These are phyloP conservation scores for Exobasidium rhododendri DNA, from an alignment of 1,284 basidiomycete species.

Conservation along the genomic window DNA sequence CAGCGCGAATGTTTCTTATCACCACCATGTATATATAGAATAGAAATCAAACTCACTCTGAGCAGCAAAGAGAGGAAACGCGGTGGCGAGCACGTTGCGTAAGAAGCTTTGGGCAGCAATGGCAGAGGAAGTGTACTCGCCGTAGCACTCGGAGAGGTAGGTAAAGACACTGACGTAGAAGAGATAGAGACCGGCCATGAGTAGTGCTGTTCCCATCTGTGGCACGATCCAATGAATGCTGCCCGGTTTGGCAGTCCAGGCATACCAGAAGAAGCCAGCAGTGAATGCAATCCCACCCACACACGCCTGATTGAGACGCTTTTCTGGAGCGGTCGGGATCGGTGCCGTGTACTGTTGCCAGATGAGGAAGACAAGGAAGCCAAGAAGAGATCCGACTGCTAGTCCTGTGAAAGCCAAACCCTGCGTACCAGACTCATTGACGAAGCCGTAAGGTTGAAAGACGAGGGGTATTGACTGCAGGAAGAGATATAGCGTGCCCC, in stretches of 20 bases:
- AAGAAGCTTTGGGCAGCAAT: slow-evolving; percentile 72
- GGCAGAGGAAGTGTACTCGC: slow-evolving; percentile 70
- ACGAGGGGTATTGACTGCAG: slow-evolving; percentile 47
- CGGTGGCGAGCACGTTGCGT: slow-evolving; percentile 57
- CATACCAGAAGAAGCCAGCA: slow-evolving; percentile 38
- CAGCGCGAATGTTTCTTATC: too few relatives aligned
- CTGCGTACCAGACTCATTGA: slow-evolving; percentile 29
- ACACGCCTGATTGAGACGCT: slow-evolving; percentile 57
- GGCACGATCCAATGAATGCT: slow-evolving; percentile 9
- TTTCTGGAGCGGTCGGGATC: slow-evolving; percentile 48
- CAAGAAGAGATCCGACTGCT: slow-evolving; percentile 56
- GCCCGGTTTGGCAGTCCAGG: slow-evolving; percentile 47
- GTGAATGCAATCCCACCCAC: slow-evolving; percentile 29
- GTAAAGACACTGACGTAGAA: slow-evolving; percentile 30
- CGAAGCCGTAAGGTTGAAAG: slow-evolving; percentile 63
- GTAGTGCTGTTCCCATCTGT: slow-evolving; percentile 17
- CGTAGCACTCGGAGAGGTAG: slow-evolving; percentile 17
- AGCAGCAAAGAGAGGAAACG: background rate
- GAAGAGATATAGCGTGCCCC: slow-evolving; percentile 50
- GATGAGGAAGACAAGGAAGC: slow-evolving; percentile 56
- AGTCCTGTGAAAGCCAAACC: slow-evolving; percentile 34
- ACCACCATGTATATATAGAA: too few relatives aligned
- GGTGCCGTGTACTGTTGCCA: slow-evolving; percentile 55
- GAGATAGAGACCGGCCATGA: slow-evolving; percentile 48
- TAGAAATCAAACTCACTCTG: too few relatives aligned